These are phyloP conservation scores for Solanum rostratum DNA, from an alignment of 257 asterid species.

Conservation along the genomic window DNA sequence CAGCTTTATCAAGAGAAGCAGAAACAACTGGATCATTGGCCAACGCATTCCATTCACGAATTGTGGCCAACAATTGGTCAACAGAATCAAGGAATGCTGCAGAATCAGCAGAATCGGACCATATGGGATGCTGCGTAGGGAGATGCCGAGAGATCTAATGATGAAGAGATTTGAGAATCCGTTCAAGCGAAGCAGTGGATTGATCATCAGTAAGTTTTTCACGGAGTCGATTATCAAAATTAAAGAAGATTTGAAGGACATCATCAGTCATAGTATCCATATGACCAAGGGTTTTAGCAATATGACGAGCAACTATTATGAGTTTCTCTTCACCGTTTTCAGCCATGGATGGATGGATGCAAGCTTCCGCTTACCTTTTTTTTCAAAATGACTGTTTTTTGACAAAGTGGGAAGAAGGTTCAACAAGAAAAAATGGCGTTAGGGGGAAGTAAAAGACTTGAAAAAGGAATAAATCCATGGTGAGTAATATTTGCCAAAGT, in stretches of 20 bases:
- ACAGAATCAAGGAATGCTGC: constrained; percentile 45
- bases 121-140: constrained; percentile 45
- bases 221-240: constrained; percentile 74
- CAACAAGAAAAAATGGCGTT: too few species aligned
- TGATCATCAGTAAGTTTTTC: constrained; percentile 70
- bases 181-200: constrained; percentile 34
- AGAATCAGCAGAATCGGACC: constrained; percentile 56
- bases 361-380: neutral
- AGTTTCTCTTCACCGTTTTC: constrained; percentile 96
- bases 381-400: neutral
- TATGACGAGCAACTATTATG: constrained; percentile 90
- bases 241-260: constrained; percentile 80
- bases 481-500: too few species aligned
- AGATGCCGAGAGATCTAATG: constrained; percentile 65
- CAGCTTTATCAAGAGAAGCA: constrained; percentile 77
- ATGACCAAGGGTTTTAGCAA: constrained; percentile 87
- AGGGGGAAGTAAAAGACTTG: too few species aligned
- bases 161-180: constrained; percentile 49
- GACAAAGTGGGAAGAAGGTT: neutral
- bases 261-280: constrained; percentile 88
- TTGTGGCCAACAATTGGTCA: constrained; percentile 46
- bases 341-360: constrained; percentile 30
- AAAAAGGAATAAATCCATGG: too few species aligned
- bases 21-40: constrained; percentile 59
- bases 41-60: constrained; percentile 60